Conservation (phyloP, 2,329 filamentous ascomycete species). For the Emergomyces pasteurianus region DNA sequence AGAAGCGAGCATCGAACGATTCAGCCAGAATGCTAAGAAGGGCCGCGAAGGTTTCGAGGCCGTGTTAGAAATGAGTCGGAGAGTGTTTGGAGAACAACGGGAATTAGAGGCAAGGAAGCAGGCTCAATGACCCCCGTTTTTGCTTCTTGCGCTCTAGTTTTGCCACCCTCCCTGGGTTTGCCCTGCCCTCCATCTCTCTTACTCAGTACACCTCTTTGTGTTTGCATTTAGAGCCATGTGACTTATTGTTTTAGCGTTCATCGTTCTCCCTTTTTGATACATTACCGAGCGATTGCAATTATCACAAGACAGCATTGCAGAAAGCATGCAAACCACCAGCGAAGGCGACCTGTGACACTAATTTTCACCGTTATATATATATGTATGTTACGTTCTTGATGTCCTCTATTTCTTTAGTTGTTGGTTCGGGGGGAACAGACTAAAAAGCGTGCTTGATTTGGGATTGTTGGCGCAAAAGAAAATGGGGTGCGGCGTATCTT, state of each 20-base stretch:
- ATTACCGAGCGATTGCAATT: slow-evolving; percentile 19
- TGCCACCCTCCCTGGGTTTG: neutral
- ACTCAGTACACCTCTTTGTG: neutral
- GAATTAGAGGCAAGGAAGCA: slow-evolving; percentile 44
- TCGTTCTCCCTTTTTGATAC: slow-evolving; percentile 8
- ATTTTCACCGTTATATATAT: neutral
- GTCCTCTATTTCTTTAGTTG: neutral
- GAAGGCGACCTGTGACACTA: neutral
- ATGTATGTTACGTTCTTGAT: neutral
- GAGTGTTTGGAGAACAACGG: slow-evolving; percentile 82
- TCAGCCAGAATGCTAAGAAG: slow-evolving; percentile 81
- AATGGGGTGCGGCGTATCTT: neutral
- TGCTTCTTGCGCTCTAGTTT: neutral
- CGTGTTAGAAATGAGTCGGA: slow-evolving; percentile 83
- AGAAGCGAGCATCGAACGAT: slow-evolving; percentile 76
- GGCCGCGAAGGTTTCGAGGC: slow-evolving; percentile 91
- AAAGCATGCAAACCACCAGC: neutral
- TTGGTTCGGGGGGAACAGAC: neutral
- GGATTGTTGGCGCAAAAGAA: neutral
- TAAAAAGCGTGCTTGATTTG: neutral
- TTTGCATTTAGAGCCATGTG: neutral
- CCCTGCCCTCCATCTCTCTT: neutral
- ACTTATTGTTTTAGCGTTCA: slow-evolving; percentile 4
- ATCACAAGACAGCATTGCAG: neutral
- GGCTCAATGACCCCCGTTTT: neutral